A percentile compares a stretch with the other conserved stretches of the same genome.
phyloP scores from a whole-genome alignment of 2,329 filamentous ascomycete species.

The Juglanconis sp. region DNA sequence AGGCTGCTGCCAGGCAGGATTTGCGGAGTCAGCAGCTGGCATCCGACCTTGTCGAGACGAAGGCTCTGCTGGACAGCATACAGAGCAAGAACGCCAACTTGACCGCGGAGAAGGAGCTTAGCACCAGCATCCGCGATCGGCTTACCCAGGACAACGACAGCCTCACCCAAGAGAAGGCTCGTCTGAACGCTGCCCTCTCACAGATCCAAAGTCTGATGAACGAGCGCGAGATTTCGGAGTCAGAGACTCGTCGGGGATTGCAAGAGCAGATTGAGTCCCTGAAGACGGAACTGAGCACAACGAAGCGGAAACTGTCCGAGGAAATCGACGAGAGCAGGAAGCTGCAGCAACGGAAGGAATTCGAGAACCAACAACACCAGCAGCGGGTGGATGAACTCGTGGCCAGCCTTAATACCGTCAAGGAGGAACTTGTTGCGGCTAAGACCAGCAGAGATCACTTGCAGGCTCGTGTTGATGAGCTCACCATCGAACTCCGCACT shows the following conservation, averaged over 20 bases:
- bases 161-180: constrained; percentile 77
- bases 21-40: constrained; percentile 86
- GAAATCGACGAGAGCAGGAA: constrained; percentile 85
- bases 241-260: constrained; percentile 75
- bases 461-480: constrained; percentile 81
- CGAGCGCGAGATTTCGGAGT: constrained; percentile 81
- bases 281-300: constrained; percentile 72
- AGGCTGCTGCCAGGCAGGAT: constrained; percentile 86
- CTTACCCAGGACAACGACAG: constrained; percentile 84
- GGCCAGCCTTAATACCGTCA: constrained; percentile 70
- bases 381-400: constrained; percentile 92
- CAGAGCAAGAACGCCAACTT: constrained; percentile 88
- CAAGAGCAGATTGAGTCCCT: constrained; percentile 75
- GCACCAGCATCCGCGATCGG: constrained; percentile 89
- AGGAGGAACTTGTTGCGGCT: constrained; percentile 80
- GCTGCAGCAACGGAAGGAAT: constrained; percentile 78
- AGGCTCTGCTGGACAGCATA: constrained; percentile 77
- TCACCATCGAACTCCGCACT: constrained; percentile 81
- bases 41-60: constrained; percentile 86
- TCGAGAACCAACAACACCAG: constrained; percentile 81
- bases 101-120: constrained; percentile 90
- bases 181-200: constrained; percentile 77
- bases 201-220: constrained; percentile 88
- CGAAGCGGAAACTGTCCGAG: constrained; percentile 78
- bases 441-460: constrained; percentile 90